Evolutionary conservation across 1,284 basidiomycete species (phyloP), one percentile per base, ranked within the genome.

Genomic region (Pseudomicrostroma phylloplanum): DNA sequence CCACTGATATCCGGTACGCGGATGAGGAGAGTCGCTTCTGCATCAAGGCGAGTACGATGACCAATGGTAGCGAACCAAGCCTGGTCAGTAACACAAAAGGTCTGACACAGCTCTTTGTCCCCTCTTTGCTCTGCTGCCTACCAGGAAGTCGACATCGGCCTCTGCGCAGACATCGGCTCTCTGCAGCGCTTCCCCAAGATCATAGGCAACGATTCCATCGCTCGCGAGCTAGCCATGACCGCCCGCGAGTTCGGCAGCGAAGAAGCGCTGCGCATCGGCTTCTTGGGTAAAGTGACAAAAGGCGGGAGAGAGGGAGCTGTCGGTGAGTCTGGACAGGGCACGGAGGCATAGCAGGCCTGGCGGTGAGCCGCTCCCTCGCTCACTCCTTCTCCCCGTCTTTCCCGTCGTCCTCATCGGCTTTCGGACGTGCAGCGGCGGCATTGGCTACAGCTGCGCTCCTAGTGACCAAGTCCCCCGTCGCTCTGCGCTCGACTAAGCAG

Each of bases 131-230:
- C 30, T 9, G 9, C 30, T 36, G 30, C 4, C 30, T 36, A 36
- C 17, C 39, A 58, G 89, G 92, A 96, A 84, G 89, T 92, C 8
- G 90, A 92, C 73, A 85, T 92, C 8, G 92, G 90, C 0, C 83
- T 96, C 0, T 91, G 92, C 1, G 89, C 92, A 1, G 92, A 96
- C 78, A 88, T 94, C 56, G 92, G 92, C 1, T 88, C 90, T 0
- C 84, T 97, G 15, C 90, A 92, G 40, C 86, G 89, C 46, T 82
- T 94, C 36, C 90, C 90, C 0, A 91, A 91, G 76, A 84, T 90
- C 53, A 85, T 86, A 0, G 90, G 87, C 0, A 93, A 92, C 80
- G 85, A 86, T 41, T 90, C 88, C 7, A 82, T 89, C n/a, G 82
- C 87, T 0, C 83, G 86, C 58, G 92, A 96, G 80, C 83, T 94